phyloP scores from a whole-genome alignment of 352 stramenopile genomes.

The Phytophthora tentaculata region DNA sequence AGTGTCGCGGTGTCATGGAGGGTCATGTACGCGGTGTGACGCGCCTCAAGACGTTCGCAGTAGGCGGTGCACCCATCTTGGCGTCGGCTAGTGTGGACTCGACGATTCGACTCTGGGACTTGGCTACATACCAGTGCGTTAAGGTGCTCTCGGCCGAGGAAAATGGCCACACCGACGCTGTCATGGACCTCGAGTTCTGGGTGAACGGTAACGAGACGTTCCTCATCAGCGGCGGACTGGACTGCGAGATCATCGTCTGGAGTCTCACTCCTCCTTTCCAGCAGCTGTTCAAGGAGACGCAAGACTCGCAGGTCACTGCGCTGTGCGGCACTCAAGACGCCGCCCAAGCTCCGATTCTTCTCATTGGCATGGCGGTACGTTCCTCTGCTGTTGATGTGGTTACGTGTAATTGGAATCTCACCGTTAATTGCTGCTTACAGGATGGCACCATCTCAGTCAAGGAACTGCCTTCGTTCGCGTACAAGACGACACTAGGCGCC shows the following conservation, averaged over 20 bases:
- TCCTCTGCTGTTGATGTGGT: constrained; percentile 9
- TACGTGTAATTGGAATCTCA: constrained; percentile 1
- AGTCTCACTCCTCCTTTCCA: constrained; percentile 75
- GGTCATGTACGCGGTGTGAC: constrained; percentile 83
- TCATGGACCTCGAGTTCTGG: constrained; percentile 90
- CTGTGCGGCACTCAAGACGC: constrained; percentile 76
- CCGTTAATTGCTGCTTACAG: constrained; percentile 36
- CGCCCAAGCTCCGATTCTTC: constrained; percentile 69
- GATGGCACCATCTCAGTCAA: constrained; percentile 85
- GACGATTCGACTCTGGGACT: constrained; percentile 85
- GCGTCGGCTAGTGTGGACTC: constrained; percentile 84
- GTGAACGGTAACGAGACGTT: constrained; percentile 87
- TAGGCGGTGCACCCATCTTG: constrained; percentile 69
- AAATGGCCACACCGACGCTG: constrained; percentile 78
- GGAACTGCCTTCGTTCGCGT: constrained; percentile 84
- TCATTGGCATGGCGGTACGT: constrained; percentile 78
- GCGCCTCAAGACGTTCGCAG: constrained; percentile 82
- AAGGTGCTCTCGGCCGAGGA: constrained; percentile 77
- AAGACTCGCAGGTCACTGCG: constrained; percentile 79
- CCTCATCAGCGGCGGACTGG: constrained; percentile 82
- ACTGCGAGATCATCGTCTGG: constrained; percentile 88
- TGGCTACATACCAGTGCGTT: constrained; percentile 83
- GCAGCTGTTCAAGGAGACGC: constrained; percentile 84
- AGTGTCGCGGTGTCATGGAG: constrained; percentile 76
- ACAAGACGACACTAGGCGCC: constrained; percentile 77